phyloP scores from a whole-genome alignment of 805 yeast genomes.

The Yarrowia bubula region DNA sequence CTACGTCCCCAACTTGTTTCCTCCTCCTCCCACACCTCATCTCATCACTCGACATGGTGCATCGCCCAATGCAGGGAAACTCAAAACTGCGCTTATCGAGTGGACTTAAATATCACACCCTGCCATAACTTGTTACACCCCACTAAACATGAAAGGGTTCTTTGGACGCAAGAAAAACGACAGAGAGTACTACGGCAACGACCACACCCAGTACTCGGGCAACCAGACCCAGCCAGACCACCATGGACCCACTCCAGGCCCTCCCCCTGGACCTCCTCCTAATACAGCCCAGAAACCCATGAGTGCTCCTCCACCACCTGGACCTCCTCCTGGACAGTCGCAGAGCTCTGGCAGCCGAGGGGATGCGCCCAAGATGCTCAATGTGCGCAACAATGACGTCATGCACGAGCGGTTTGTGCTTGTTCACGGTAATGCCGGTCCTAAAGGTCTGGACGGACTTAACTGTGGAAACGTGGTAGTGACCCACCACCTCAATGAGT shows the following conservation, averaged over 20 bases:
- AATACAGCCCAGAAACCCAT: slow-evolving; percentile 7
- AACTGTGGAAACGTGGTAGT: slow-evolving; percentile 41
- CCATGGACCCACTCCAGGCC: slow-evolving; percentile 18
- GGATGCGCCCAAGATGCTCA: slow-evolving; percentile 33
- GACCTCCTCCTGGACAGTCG: not conserved
- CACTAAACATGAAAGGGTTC: not conserved
- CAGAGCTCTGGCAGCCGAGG: slow-evolving; percentile 8
- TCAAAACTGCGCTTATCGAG: not conserved
- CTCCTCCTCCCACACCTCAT: no score
- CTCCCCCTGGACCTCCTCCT: not conserved
- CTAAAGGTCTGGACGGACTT: slow-evolving; percentile 26
- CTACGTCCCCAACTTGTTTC: no score
- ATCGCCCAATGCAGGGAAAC: slow-evolving; percentile 3
- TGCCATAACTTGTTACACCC: not conserved
- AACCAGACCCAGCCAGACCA: not conserved
- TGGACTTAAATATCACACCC: slow-evolving; percentile 17
- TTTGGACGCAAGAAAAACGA: slow-evolving; percentile 21
- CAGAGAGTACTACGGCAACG: slow-evolving; percentile 20
- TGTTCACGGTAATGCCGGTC: slow-evolving; percentile 42
- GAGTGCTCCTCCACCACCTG: not conserved
- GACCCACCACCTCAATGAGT: slow-evolving; percentile 44
- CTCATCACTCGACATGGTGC: not conserved
- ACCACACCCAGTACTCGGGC: not conserved
- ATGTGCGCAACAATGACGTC: slow-evolving; percentile 34
- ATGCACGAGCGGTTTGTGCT: slow-evolving; percentile 39